Evolutionary conservation across 2,329 filamentous ascomycete species (phyloP), one percentile per base, ranked within the genome.

Genomic region (Ceratocystis destructans): DNA sequence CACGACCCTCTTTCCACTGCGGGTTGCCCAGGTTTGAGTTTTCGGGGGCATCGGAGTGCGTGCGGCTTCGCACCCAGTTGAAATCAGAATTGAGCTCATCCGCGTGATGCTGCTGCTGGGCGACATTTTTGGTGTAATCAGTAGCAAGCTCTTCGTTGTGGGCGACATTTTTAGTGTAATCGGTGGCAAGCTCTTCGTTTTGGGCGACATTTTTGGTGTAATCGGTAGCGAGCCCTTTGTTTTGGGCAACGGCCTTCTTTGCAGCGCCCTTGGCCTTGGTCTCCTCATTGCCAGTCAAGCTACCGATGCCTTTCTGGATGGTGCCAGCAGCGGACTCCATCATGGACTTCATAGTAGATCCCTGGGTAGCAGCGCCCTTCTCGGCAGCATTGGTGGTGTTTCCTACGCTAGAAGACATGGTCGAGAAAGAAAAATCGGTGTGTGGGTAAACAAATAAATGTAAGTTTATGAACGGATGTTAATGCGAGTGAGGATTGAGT

Each of bases 311-410:
- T 69, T 82, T 87, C 77, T 96, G 90, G 64, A 86, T 83, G 65
- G 85, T 79, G 70, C 89, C 89, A 46, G 85, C 81, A 72, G 88
- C 88, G 15, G 83, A 82, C 81, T 92, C 87, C 71, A 89, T 73
- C 77, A 86, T 87, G 67, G 89, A 88, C 80, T 93, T 83, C 73
- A 92, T 81, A 70, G 91, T 94, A 69, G 90, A 95, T 71, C 87
- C 63, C 62, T 70, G 55, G 28, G 28, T 37, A 25, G 55, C 25
- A n/a, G 25, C 55, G 55, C 28, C 55, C 17, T 12, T 4, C 4
- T 20, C 55, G 28, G 15, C 25, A 31, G 25, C 71, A 66, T 73
- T 71, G 63, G 15, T n/a, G 68, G 50, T 50, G 64, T 71, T 74
- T 57, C 55, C 70, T 69, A 53, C 46, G 28, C 5, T 0, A 15